phyloP scores from a whole-genome alignment of 2,329 filamentous ascomycete species.

The Aspergillus sp. region DNA sequence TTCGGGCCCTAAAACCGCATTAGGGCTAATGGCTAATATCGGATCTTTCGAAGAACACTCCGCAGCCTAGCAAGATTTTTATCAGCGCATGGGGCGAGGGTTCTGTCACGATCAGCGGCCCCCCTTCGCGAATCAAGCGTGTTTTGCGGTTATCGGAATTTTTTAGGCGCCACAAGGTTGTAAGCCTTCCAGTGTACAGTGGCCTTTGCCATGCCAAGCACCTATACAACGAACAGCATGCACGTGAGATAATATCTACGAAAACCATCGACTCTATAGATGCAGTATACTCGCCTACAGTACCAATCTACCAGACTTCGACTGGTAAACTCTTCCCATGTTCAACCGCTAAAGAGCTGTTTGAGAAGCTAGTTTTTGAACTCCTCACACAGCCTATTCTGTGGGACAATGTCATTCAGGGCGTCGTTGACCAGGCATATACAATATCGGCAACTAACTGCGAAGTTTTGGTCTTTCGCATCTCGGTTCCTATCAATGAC shows the following conservation, averaged over 20 bases:
- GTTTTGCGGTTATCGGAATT: slow-evolving; percentile 22
- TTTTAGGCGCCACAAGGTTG: slow-evolving; percentile 22
- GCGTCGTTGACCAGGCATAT: slow-evolving; percentile 3
- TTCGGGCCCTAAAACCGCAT: background rate
- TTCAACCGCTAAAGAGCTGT: background rate
- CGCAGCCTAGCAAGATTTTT: slow-evolving; percentile 21
- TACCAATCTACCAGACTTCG: slow-evolving; percentile 2
- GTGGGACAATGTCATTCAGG: slow-evolving; percentile 10
- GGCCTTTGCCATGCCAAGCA: slow-evolving; percentile 43
- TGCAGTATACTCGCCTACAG: background rate
- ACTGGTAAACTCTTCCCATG: background rate
- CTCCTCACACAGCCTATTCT: slow-evolving; percentile 6
- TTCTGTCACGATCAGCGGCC: slow-evolving; percentile 27
- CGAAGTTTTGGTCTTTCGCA: slow-evolving; percentile 5
- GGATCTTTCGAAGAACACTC: slow-evolving; percentile 13
- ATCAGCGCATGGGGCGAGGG: slow-evolving; percentile 23
- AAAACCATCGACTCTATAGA: background rate
- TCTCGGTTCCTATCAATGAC: slow-evolving; percentile 8
- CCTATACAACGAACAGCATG: slow-evolving; percentile 42
- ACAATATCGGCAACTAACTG: slow-evolving; percentile 1
- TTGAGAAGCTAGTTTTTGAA: slow-evolving; percentile 6
- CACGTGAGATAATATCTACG: background rate
- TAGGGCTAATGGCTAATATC: background rate
- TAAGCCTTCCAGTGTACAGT: slow-evolving; percentile 27
- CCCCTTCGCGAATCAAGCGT: slow-evolving; percentile 24